Percentiles rank a stretch among this genome's conserved stretches.
phyloP scores from a whole-genome alignment of 805 yeast genomes.

The Yarrowia divulgata region DNA sequence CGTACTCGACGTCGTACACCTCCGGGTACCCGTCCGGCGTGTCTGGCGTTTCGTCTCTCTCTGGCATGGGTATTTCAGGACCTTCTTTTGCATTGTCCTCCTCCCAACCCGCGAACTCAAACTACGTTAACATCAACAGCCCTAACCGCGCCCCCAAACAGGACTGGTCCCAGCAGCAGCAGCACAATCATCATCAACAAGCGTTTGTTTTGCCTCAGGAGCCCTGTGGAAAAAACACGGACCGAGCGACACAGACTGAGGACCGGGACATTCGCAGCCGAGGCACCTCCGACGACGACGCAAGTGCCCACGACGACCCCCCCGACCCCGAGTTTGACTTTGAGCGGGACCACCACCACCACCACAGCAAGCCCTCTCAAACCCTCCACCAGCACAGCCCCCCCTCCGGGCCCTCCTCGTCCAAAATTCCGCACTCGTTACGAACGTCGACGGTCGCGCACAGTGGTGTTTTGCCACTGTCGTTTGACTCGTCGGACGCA shows the following conservation, averaged over 20 bases:
- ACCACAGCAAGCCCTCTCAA: neutral
- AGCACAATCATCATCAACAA: constrained; percentile 12
- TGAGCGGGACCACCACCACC: neutral
- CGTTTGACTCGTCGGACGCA: constrained; percentile 20
- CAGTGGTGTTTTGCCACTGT: constrained; percentile 26
- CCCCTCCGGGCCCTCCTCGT: neutral
- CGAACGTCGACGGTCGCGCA: constrained; percentile 9
- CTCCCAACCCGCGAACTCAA: constrained; percentile 25
- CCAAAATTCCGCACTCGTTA: constrained; percentile 38
- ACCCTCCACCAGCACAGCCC: constrained; percentile 24
- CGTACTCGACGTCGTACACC: constrained; percentile 10
- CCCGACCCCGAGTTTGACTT: neutral
- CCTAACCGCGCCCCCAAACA: constrained; percentile 37
- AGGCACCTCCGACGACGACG: neutral
- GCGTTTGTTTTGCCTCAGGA: constrained; percentile 25
- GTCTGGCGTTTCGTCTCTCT: constrained; percentile 1
- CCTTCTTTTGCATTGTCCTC: constrained; percentile 13
- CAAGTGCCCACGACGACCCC: neutral
- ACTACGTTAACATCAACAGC: constrained; percentile 3
- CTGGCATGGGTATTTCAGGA: constrained; percentile 7
- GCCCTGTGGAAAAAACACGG: constrained; percentile 3
- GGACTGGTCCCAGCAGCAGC: constrained; percentile 35
- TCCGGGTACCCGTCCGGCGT: constrained; percentile 3
- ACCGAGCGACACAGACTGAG: constrained; percentile 29
- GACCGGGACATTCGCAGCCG: constrained; percentile 3